Percentiles rank a stretch among this genome's conserved stretches.
Conservation (phyloP, 2,329 filamentous ascomycete genomes). For the Kalmusia sp. region DNA sequence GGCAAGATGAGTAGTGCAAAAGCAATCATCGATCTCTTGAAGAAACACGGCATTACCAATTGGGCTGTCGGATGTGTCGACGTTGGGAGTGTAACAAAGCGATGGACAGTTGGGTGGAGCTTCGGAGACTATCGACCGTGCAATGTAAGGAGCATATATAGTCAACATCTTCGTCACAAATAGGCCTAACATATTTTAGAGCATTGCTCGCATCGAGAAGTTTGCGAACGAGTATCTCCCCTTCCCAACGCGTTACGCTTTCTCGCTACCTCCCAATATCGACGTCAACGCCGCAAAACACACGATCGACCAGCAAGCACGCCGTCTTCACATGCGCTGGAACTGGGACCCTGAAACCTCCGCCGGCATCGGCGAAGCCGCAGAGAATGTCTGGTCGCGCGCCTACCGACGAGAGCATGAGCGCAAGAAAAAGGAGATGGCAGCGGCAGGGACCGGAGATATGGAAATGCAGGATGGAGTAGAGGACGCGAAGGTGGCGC, state of each 20-base stretch:
- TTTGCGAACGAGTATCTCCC: constrained; percentile 61
- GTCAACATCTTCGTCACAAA: background rate
- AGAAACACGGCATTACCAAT: constrained; percentile 69
- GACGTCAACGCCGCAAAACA: constrained; percentile 32
- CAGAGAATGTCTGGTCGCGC: constrained; percentile 80
- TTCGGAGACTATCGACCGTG: constrained; percentile 72
- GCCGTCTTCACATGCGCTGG: constrained; percentile 69
- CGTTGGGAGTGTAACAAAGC: constrained; percentile 75
- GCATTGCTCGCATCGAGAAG: constrained; percentile 38
- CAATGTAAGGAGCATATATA: constrained; percentile 45
- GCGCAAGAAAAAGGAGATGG: constrained; percentile 28
- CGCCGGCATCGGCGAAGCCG: constrained; percentile 68
- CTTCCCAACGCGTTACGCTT: constrained; percentile 59
- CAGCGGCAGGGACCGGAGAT: constrained; percentile 12
- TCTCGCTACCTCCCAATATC: constrained; percentile 47
- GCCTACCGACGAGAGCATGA: constrained; percentile 70
- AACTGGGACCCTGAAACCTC: constrained; percentile 63
- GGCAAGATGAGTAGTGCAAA: constrained; percentile 76
- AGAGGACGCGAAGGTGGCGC: constrained; percentile 31
- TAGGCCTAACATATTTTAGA: constrained; percentile 12
- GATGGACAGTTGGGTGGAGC: constrained; percentile 92
- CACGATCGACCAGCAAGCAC: constrained; percentile 58
- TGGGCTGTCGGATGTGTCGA: constrained; percentile 83
- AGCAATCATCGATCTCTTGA: constrained; percentile 66
- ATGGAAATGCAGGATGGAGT: constrained; percentile 42